Evolutionary conservation across 2,329 filamentous ascomycete genomes (phyloP).

Genomic region (Pseudocercospora crystallina): DNA sequence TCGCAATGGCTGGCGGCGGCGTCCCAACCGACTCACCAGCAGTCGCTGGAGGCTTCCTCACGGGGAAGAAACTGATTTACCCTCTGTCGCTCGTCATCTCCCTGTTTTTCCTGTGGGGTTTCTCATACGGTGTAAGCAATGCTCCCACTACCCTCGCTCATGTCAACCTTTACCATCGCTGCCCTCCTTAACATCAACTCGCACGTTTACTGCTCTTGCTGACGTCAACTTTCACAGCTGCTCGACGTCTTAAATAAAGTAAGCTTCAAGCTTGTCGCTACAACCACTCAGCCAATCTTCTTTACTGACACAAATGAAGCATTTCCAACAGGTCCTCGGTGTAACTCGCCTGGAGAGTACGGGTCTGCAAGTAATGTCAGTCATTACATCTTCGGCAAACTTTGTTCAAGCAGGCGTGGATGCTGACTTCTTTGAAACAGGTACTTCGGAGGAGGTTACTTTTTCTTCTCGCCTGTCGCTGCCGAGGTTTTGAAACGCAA

Average conservation of each 20-base stretch:
- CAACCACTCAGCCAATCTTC: slow-evolving; percentile 24
- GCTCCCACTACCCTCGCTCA: no score
- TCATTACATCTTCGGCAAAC: no score
- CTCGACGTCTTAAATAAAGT: slow-evolving; percentile 35
- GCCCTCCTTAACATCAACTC: no score
- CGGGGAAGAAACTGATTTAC: slow-evolving; percentile 48
- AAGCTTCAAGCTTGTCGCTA: no score
- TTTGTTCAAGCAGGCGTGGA: no score
- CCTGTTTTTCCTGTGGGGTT: slow-evolving; percentile 47
- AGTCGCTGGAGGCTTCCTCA: slow-evolving; percentile 44
- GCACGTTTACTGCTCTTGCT: no score
- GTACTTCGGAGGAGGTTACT: slow-evolving; percentile 45
- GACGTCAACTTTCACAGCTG: slow-evolving; percentile 9
- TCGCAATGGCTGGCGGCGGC: slow-evolving; percentile 43
- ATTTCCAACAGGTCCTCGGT: slow-evolving; percentile 37
- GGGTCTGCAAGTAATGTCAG: slow-evolving; percentile 41
- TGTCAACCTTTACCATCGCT: no score
- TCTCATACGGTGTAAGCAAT: slow-evolving; percentile 1
- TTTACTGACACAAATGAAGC: slow-evolving; percentile 33
- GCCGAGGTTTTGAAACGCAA: slow-evolving; percentile 45
- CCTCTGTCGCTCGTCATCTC: slow-evolving; percentile 50
- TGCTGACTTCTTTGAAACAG: no score
- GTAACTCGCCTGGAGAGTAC: slow-evolving; percentile 44
- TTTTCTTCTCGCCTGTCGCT: slow-evolving; percentile 43
- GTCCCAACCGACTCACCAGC: slow-evolving; percentile 39